Evolutionary conservation across 2,329 filamentous ascomycete genomes (phyloP).

Genomic region (Nigrospora osmanthi): DNA sequence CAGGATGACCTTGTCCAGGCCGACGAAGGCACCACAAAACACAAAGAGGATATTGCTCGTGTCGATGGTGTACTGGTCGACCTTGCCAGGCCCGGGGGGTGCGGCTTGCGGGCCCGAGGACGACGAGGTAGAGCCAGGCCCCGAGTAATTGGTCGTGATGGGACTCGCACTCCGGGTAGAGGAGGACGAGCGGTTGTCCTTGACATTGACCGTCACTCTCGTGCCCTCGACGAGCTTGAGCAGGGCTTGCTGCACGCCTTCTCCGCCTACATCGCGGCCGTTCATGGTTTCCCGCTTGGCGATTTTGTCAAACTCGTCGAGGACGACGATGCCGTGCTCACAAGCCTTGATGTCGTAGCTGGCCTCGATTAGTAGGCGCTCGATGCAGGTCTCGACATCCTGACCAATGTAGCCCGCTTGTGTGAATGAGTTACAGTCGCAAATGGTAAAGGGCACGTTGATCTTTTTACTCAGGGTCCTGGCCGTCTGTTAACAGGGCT

Average conservation of each 20-base stretch:
- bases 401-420: conserved; percentile 97
- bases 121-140: conserved; percentile 35
- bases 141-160: conserved; percentile 44
- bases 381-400: conserved; percentile 93
- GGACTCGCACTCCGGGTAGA: conserved; percentile 40
- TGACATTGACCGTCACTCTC: conserved; percentile 85
- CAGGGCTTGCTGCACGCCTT: conserved; percentile 92
- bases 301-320: conserved; percentile 98
- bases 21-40: conserved; percentile 91
- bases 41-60: conserved; percentile 98
- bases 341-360: conserved; percentile 81
- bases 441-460: conserved; percentile 93
- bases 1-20: conserved; percentile 78
- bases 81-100: conserved; percentile 38
- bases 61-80: conserved; percentile 66
- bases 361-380: conserved; percentile 79
- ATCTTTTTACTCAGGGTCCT: conserved; percentile 87
- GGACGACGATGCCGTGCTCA: conserved; percentile 87
- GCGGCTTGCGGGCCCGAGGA: conserved; percentile 30
- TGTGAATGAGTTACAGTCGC: conserved; percentile 91
- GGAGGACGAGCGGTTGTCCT: conserved; percentile 54
- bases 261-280: conserved; percentile 88
- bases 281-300: conserved; percentile 80
- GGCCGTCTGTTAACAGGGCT: background rate
- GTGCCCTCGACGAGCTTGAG: conserved; percentile 95